Base-by-base conservation (phyloP, 1,139 yeast genomes). In the Sugiyamaella grinbergsii region DNA sequence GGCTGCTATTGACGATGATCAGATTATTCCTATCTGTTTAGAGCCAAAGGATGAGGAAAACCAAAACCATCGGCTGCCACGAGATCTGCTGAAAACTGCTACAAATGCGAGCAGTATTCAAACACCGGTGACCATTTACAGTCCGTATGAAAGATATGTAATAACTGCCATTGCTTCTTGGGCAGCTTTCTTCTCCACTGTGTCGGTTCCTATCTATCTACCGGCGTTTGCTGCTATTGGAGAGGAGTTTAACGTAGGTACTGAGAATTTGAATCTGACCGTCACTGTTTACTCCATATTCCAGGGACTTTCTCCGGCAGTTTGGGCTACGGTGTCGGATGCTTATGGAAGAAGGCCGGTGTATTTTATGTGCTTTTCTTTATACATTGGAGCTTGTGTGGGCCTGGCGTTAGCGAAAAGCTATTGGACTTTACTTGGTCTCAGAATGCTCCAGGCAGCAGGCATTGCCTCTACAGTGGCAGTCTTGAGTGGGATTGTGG, bases 381-480 rank as follows among this genome's bases (percentile, higher is more conserved):
- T 81, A 1, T 84, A 78, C 53, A 71, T 81, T 6, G 81, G 75
- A 1, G 79, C 83, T 5, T 79, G 82, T 60, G 62, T 82, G 16
- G 89, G 86, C 0, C 64, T 85, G 11, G 88, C 90, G 0, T 68
- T 75, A 16, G 69, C 81, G 13, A 68, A 75, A n/a, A 67, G 70
- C 2, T 84, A 81, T 59, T 77, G 81, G 63, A 71, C 76, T 15
- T 66, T 84, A 20, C 67, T 83, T 15, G 75, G 81, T 11, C 66
- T 84, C 24, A 67, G 95, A 52, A 80, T 86, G 60, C 57, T 84
- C 7, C 91, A 86, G 58, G 87, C 93, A 0, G 74, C 79, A 5
- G 85, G 85, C 6, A 81, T 83, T 8, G 81, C 91, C 0, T 85
- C 94, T 0, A 77, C 87, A 0, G 76, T 86, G 7, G 82, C 93